These are phyloP conservation scores for Eimeria tenella DNA, from an alignment of 169 alveolate species.

Conservation along the genomic window DNA sequence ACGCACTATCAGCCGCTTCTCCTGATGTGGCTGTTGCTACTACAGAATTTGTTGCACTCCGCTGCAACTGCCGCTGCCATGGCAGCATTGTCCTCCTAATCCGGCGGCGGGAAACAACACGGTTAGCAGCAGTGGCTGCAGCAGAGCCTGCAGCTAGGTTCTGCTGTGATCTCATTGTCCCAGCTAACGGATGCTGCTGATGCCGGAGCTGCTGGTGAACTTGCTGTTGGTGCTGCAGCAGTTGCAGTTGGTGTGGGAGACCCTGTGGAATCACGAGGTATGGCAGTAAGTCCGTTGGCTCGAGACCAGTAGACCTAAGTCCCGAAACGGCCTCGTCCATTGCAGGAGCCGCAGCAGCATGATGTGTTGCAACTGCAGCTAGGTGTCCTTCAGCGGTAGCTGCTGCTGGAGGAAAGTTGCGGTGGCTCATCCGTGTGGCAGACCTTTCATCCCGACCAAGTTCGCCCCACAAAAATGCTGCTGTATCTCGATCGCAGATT, in stretches of 20 bases:
- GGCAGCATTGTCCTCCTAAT: background rate
- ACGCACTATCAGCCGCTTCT: background rate
- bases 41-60: no score
- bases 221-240: background rate
- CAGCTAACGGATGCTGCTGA: background rate
- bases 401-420: no score
- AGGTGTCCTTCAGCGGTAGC: background rate
- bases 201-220: conserved; percentile 6
- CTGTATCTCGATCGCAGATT: background rate
- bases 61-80: background rate
- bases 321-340: background rate
- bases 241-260: background rate
- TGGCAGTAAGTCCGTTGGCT: background rate
- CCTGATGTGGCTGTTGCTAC: background rate
- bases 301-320: background rate
- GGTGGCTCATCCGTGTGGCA: no score
- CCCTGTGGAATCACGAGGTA: background rate
- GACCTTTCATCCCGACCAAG: no score
- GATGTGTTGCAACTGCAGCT: background rate
- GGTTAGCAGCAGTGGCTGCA: background rate
- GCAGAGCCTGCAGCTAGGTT: background rate
- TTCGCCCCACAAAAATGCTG: background rate
- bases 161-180: background rate
- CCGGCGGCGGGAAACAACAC: background rate
- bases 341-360: background rate